phyloP scores from a whole-genome alignment of 768 basidiomycete genomes.

The Lactifluus piperatus region DNA sequence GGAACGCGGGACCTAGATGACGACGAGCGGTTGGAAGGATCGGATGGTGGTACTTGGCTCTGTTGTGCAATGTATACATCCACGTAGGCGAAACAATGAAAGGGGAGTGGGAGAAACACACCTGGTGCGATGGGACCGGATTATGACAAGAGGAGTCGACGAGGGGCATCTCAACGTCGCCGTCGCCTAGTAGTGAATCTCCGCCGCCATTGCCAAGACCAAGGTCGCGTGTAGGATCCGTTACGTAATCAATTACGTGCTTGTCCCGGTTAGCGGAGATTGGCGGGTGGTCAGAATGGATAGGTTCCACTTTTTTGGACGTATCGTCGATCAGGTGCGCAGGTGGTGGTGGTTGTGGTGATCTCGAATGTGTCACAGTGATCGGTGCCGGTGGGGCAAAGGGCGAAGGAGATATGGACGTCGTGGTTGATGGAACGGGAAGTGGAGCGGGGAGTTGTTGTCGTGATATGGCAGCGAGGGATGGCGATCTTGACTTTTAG shows the following conservation, averaged over 20 bases:
- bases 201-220: too few relatives aligned
- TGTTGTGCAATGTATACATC: not conserved
- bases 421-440: not conserved
- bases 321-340: not conserved
- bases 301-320: not conserved
- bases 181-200: not conserved
- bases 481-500: not conserved
- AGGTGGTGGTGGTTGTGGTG: not conserved
- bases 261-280: not conserved
- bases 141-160: not conserved
- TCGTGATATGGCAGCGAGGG: not conserved
- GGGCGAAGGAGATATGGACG: constrained; percentile 4
- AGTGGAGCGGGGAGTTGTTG: not conserved
- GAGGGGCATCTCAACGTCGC: not conserved
- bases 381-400: constrained; percentile 1
- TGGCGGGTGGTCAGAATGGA: not conserved
- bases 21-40: not conserved
- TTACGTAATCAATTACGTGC: not conserved
- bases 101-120: not conserved
- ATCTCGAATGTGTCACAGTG: not conserved
- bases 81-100: not conserved
- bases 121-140: not conserved
- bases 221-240: not conserved
- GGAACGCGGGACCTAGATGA: not conserved
- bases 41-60: not conserved